These are phyloP conservation scores for Alternaria consortialis DNA, from an alignment of 2,329 filamentous ascomycete species.

Conservation along the genomic window DNA sequence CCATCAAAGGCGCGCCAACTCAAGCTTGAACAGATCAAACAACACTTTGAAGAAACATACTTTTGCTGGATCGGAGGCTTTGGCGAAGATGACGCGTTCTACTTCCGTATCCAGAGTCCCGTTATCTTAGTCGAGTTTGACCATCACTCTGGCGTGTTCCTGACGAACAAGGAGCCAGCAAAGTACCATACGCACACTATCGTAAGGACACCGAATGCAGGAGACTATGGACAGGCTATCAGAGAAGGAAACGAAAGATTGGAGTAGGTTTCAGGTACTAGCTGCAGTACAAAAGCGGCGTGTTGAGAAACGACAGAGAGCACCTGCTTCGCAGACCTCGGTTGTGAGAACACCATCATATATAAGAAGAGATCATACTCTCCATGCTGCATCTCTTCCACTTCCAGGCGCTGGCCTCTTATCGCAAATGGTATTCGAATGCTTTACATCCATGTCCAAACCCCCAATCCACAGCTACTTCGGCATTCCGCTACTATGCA, in stretches of 20 bases:
- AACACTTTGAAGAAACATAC: conserved; percentile 74
- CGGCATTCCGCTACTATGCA: neutral
- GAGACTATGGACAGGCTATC: conserved; percentile 74
- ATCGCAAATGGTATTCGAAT: neutral
- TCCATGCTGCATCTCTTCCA: neutral
- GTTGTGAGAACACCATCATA: neutral
- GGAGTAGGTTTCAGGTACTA: conserved; percentile 6
- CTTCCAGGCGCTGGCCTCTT: neutral
- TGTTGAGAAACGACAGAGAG: neutral
- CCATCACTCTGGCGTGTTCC: conserved; percentile 80
- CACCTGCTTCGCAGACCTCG: neutral
- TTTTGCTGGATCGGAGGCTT: conserved; percentile 81
- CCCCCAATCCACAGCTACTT: neutral
- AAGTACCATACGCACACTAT: conserved; percentile 84
- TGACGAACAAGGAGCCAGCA: conserved; percentile 75
- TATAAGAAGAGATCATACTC: neutral
- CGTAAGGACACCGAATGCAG: conserved; percentile 74
- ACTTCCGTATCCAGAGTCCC: conserved; percentile 79
- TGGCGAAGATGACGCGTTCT: conserved; percentile 74
- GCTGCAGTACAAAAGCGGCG: neutral
- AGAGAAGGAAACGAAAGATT: conserved; percentile 38
- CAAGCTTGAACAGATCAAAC: conserved; percentile 64
- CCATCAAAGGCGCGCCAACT: conserved; percentile 64
- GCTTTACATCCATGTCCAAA: neutral
- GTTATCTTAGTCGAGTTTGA: conserved; percentile 81